phyloP scores from a whole-genome alignment of 2,329 filamentous ascomycete species.

The Ceratocystiopsis minuta region DNA sequence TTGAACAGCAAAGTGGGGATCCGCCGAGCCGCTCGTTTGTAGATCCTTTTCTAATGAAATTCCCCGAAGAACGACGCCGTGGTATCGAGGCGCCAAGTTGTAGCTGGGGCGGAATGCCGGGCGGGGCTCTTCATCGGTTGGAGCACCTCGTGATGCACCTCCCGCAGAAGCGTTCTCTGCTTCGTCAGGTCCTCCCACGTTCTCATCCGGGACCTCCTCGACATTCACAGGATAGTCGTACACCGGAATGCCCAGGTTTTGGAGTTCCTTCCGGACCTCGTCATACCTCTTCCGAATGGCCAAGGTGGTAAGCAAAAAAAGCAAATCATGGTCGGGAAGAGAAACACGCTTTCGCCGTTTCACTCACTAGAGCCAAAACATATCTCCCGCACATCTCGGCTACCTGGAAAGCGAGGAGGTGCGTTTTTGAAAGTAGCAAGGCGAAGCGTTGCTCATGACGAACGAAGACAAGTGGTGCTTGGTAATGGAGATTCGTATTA shows the following conservation, averaged over 20 bases:
- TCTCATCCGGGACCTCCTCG: neutral
- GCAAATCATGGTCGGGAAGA: neutral
- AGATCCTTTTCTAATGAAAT: neutral
- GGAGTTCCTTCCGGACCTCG: slow-evolving; percentile 36
- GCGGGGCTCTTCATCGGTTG: slow-evolving; percentile 3
- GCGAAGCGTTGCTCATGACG: no score
- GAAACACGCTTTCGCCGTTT: neutral
- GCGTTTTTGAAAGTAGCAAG: no score
- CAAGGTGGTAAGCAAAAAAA: neutral
- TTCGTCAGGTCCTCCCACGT: neutral
- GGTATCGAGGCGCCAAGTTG: slow-evolving; percentile 81
- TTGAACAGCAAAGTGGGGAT: slow-evolving; percentile 29
- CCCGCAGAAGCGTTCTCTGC: slow-evolving; percentile 9
- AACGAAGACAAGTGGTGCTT: no score
- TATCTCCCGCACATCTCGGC: slow-evolving; percentile 19
- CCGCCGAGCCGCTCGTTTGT: neutral
- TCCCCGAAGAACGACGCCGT: slow-evolving; percentile 63
- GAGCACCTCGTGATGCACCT: slow-evolving; percentile 30
- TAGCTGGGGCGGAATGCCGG: slow-evolving; percentile 52
- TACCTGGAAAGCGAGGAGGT: no score
- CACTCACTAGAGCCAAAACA: slow-evolving; percentile 20
- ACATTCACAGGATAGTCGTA: slow-evolving; percentile 1
- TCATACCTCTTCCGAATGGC: slow-evolving; percentile 43
- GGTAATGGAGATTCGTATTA: no score
- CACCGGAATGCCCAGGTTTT: slow-evolving; percentile 38